Evolutionary conservation across 2,329 filamentous ascomycete species (phyloP), one percentile per base, ranked within the genome.

Genomic region (Coleophoma crateriformis): DNA sequence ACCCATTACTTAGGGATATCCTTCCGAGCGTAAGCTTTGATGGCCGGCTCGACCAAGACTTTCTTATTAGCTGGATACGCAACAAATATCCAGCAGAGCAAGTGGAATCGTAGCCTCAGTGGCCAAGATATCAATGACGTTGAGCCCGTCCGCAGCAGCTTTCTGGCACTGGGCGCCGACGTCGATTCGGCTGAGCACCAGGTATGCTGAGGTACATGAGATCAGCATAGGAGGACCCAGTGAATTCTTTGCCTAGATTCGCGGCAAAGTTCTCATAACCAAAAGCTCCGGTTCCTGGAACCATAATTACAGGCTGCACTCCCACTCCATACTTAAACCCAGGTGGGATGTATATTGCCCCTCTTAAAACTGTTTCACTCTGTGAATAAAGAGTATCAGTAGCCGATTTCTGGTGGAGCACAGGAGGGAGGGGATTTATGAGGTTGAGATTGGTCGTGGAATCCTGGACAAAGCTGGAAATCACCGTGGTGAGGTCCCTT

Each of bases 181-280:
- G 32, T 44, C 41, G 27, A 44, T 22, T 8, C 41, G 19, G 12
- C 17, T 27, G 11, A 39, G 67, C 65, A 2, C 63, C 66, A 0
- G 78, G 77, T 12, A 81, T 68, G 58, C 81, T 81, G 27, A 81
- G 41, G 63, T 74, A 81, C n/a, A 79, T 69, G 0, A 73, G 69
- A 54, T 79, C 75, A 15, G 66, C 73, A 47, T 69, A 69, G 17
- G 60, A 53, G 1, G 67, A 65, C 20, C 67, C 66, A 2, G 62
- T 60, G 13, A 78, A 62, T 2, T 79, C 41, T 74, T 74, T 44
- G 47, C 70, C 71, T 46, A 76, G 70, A 59, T 74, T 79, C 15
- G 42, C 20, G 10, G 27, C 35, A 32, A 51, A 54, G 19, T 41
- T 37, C 34, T 22, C 62, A 42, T 71, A 74, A 2, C 72, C 76